phyloP scores from a whole-genome alignment of 2,329 filamentous ascomycete genomes.

The Aphanocladium album region DNA sequence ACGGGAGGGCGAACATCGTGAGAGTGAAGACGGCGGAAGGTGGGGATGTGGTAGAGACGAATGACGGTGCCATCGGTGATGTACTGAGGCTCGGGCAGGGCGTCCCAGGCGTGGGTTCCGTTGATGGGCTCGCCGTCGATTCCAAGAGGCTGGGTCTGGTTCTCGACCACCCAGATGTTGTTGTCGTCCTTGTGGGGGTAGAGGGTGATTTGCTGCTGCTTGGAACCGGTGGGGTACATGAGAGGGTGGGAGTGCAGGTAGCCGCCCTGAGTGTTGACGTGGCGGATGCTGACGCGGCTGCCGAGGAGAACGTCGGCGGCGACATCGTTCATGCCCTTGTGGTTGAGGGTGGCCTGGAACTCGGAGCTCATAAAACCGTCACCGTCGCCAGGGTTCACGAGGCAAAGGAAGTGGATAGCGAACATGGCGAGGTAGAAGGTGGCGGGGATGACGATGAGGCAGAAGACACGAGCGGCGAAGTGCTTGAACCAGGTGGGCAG shows the following conservation, averaged over 20 bases:
- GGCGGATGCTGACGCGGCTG: conserved; percentile 78
- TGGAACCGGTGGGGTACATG: conserved; percentile 97
- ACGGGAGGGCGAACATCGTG: conserved; percentile 88
- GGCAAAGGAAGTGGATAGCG: conserved; percentile 88
- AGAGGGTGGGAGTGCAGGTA: conserved; percentile 95
- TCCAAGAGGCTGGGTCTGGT: conserved; percentile 86
- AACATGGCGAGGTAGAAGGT: conserved; percentile 97
- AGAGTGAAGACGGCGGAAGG: conserved; percentile 86
- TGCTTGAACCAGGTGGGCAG: conserved; percentile 89
- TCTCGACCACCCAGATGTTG: conserved; percentile 91
- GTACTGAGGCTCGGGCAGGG: conserved; percentile 56
- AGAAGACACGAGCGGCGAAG: conserved; percentile 85
- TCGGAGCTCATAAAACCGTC: conserved; percentile 99
- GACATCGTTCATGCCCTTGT: conserved; percentile 92
- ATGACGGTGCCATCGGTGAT: conserved; percentile 78
- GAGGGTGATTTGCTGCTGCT: conserved; percentile 97
- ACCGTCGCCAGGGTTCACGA: conserved; percentile 91
- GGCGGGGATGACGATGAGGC: conserved; percentile 80
- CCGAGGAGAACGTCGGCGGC: conserved; percentile 88
- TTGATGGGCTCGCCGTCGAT: conserved; percentile 70
- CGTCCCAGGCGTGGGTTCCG: conserved; percentile 81
- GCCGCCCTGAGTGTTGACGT: conserved; percentile 95
- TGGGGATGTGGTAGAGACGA: conserved; percentile 77
- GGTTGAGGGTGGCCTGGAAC: conserved; percentile 96
- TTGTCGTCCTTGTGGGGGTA: conserved; percentile 99